These are phyloP conservation scores for Salix brachista DNA, from an alignment of 345 rosid species.

Conservation along the genomic window DNA sequence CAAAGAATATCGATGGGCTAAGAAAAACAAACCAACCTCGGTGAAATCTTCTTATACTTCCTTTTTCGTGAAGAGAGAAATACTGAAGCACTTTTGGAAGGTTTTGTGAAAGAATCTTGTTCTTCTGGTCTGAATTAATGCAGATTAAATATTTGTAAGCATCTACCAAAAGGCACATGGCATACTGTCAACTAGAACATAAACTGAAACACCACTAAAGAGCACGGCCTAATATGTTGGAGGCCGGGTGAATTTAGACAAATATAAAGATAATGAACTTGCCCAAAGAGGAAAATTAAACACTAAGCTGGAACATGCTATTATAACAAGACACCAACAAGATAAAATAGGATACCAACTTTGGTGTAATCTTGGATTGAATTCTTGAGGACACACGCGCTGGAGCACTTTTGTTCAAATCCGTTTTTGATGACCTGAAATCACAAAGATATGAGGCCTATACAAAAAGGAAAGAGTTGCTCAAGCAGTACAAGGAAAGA, in stretches of 20 bases:
- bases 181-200: neutral
- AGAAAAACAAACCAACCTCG: conserved; percentile 39
- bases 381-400: conserved; percentile 15
- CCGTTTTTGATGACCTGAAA: conserved; percentile 13
- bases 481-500: neutral
- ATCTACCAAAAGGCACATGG: neutral
- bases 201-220: neutral
- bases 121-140: conserved; percentile 41
- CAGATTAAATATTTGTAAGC: neutral
- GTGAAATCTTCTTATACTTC: conserved; percentile 33
- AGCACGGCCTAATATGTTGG: neutral
- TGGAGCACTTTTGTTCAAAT: conserved; percentile 5
- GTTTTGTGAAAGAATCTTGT: conserved; percentile 34
- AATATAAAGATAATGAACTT: neutral
- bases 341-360: conserved; percentile 38
- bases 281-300: conserved; percentile 8
- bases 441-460: neutral
- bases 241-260: neutral
- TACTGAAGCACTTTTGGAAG: conserved; percentile 33
- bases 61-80: conserved; percentile 36
- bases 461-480: neutral
- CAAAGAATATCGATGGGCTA: conserved; percentile 6
- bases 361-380: conserved; percentile 36
- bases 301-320: neutral
- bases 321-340: conserved; percentile 11